These are phyloP conservation scores for Chlorella sorokiniana DNA, from an alignment of 139 green algal species.

Conservation along the genomic window DNA sequence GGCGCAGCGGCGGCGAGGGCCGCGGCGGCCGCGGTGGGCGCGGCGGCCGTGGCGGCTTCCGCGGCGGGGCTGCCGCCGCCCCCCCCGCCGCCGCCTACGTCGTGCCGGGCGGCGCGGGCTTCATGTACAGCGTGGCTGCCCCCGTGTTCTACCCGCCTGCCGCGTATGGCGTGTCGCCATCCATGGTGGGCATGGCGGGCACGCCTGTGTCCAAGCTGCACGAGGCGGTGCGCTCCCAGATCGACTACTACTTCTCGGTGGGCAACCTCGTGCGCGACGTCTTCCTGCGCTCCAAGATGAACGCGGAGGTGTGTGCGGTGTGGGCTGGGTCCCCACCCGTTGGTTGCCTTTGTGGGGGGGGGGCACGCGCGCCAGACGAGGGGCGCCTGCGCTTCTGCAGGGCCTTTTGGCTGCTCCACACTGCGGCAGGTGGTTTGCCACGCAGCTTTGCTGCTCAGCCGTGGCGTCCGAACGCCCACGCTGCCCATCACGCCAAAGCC, in stretches of 20 bases:
- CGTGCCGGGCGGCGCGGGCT: not conserved
- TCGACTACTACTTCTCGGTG: constrained; percentile 98
- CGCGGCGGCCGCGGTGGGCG: not conserved
- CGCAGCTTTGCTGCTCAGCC: no score
- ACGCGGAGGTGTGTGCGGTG: constrained; percentile 53
- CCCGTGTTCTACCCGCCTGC: constrained; percentile 78
- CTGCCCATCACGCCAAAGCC: no score
- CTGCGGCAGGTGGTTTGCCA: no score
- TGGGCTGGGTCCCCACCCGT: no score
- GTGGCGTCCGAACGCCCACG: no score
- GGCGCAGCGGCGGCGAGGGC: not conserved
- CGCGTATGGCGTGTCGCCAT: constrained; percentile 49
- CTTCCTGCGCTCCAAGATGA: constrained; percentile 96
- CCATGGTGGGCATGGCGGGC: constrained; percentile 33
- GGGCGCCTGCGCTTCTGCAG: no score
- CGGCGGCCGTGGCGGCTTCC: constrained; percentile 8
- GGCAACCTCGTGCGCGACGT: constrained; percentile 94
- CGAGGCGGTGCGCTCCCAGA: constrained; percentile 77
- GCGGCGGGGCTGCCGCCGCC: constrained; percentile 18
- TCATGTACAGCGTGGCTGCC: constrained; percentile 46
- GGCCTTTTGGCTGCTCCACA: no score
- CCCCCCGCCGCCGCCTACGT: constrained; percentile 1
- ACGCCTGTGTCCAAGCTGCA: constrained; percentile 47
- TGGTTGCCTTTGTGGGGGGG: no score
- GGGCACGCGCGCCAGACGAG: no score